These are phyloP conservation scores for Coniferiporia weirii DNA, from an alignment of 1,284 basidiomycete species.

Conservation along the genomic window DNA sequence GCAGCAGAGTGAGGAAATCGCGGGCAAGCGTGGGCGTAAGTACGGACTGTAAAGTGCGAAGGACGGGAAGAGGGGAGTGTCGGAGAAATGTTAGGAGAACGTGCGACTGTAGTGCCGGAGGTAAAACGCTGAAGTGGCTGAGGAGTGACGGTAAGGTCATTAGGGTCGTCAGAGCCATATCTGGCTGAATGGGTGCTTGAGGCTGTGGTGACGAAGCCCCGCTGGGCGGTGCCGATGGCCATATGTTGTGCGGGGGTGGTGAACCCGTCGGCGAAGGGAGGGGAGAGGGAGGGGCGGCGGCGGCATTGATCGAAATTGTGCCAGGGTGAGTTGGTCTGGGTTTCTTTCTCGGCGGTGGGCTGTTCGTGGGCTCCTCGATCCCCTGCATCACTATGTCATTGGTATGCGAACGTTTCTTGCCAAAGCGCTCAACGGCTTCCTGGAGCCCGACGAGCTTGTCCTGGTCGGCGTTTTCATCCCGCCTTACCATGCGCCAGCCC, in stretches of 20 bases:
- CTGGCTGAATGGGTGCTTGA: slow-evolving; percentile 70
- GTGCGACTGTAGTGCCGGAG: slow-evolving; percentile 75
- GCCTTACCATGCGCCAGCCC: slow-evolving; percentile 69
- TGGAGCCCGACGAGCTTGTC: slow-evolving; percentile 54
- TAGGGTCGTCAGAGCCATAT: slow-evolving; percentile 70
- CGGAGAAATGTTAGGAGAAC: slow-evolving; percentile 79
- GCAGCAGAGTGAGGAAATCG: slow-evolving; percentile 82
- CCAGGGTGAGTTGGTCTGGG: slow-evolving; percentile 54
- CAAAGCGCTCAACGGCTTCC: slow-evolving; percentile 77
- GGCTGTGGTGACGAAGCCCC: slow-evolving; percentile 64
- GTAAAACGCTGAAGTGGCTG: slow-evolving; percentile 66
- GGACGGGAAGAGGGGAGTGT: slow-evolving; percentile 77
- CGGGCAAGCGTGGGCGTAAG: slow-evolving; percentile 80
- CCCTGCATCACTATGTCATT: slow-evolving; percentile 73
- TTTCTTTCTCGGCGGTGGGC: slow-evolving; percentile 72
- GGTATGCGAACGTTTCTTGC: slow-evolving; percentile 68
- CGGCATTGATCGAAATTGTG: slow-evolving; percentile 56
- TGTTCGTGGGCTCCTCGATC: slow-evolving; percentile 52
- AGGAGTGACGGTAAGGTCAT: slow-evolving; percentile 75
- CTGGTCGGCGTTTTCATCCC: slow-evolving; percentile 49
- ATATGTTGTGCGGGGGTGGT: slow-evolving; percentile 64
- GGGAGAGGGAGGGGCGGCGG: slow-evolving; percentile 72
- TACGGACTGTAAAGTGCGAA: slow-evolving; percentile 78
- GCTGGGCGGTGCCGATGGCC: slow-evolving; percentile 73
- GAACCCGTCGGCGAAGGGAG: slow-evolving; percentile 78